Conservation (phyloP, 352 stramenopile genomes). For the Globisporangium abappressorium region DNA sequence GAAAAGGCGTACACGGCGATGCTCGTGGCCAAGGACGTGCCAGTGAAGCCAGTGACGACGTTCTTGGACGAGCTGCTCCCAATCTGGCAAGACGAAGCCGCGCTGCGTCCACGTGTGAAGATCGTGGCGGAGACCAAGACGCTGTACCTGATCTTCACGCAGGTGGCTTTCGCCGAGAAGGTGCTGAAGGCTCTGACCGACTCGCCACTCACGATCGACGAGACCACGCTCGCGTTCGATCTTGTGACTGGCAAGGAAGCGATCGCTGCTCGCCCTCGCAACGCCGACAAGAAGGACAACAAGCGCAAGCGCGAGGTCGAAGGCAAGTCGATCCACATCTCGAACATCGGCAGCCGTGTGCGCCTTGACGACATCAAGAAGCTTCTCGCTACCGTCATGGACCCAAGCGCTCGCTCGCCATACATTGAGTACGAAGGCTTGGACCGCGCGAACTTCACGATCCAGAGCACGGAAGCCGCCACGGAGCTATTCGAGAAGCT, state of each 20-base stretch:
- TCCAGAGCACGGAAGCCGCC: slow-evolving; percentile 41
- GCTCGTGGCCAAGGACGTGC: slow-evolving; percentile 82
- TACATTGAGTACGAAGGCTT: slow-evolving; percentile 84
- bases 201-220: slow-evolving; percentile 55
- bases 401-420: slow-evolving; percentile 42
- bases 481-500: slow-evolving; percentile 76
- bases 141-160: slow-evolving; percentile 80
- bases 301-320: slow-evolving; percentile 73
- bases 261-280: slow-evolving; percentile 69
- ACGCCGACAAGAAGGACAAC: slow-evolving; percentile 54
- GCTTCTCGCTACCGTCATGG: slow-evolving; percentile 55
- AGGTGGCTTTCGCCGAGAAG: slow-evolving; percentile 62
- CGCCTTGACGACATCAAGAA: slow-evolving; percentile 85
- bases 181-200: slow-evolving; percentile 42
- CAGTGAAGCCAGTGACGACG: slow-evolving; percentile 61
- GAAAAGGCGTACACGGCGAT: slow-evolving; percentile 80
- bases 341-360: slow-evolving; percentile 69
- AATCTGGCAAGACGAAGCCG: slow-evolving; percentile 66
- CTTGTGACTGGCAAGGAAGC: slow-evolving; percentile 68
- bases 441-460: slow-evolving; percentile 68
- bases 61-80: slow-evolving; percentile 71
- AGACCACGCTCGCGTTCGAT: slow-evolving; percentile 65
- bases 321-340: slow-evolving; percentile 80
- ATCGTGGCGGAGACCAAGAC: slow-evolving; percentile 61
- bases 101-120: slow-evolving; percentile 67